A percentile compares a stretch with the other conserved stretches of the same genome.
These are phyloP conservation scores for Nectriaceae sp. DNA, from an alignment of 2,329 filamentous ascomycete genomes.

Conservation along the genomic window DNA sequence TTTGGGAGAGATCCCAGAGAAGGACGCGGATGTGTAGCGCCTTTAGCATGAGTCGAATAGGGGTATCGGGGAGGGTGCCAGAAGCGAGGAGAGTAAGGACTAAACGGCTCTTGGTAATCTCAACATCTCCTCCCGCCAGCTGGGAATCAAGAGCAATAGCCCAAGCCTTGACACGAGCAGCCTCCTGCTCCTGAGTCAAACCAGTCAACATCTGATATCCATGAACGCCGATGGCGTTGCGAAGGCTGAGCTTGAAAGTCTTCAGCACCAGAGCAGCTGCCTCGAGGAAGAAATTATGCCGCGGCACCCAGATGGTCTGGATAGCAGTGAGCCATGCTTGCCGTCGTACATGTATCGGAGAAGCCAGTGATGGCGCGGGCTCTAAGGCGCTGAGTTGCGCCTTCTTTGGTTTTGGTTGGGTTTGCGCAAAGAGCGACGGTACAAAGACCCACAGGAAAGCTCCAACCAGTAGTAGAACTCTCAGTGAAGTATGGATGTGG, in stretches of 20 bases:
- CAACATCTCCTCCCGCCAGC: constrained; percentile 83
- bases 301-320: constrained; percentile 88
- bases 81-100: constrained; percentile 86
- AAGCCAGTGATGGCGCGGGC: constrained; percentile 71
- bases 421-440: constrained; percentile 50
- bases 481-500: constrained; percentile 54
- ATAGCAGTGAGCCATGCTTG: constrained; percentile 93
- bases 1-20: constrained; percentile 74
- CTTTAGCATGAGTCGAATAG: constrained; percentile 84
- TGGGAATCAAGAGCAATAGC: constrained; percentile 91
- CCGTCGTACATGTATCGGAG: constrained; percentile 80
- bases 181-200: constrained; percentile 81
- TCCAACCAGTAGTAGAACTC: constrained; percentile 54
- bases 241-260: constrained; percentile 77
- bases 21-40: constrained; percentile 89
- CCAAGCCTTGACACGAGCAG: constrained; percentile 87
- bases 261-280: constrained; percentile 79
- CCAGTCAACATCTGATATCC: constrained; percentile 80
- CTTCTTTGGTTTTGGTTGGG: constrained; percentile 53
- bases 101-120: constrained; percentile 85
- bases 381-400: constrained; percentile 46
- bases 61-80: constrained; percentile 81
- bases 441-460: constrained; percentile 57
- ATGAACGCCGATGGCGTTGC: constrained; percentile 75
- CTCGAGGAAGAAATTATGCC: constrained; percentile 84